Evolutionary conservation across 2,329 filamentous ascomycete species (phyloP).

Genomic region (Penicillium expansum): DNA sequence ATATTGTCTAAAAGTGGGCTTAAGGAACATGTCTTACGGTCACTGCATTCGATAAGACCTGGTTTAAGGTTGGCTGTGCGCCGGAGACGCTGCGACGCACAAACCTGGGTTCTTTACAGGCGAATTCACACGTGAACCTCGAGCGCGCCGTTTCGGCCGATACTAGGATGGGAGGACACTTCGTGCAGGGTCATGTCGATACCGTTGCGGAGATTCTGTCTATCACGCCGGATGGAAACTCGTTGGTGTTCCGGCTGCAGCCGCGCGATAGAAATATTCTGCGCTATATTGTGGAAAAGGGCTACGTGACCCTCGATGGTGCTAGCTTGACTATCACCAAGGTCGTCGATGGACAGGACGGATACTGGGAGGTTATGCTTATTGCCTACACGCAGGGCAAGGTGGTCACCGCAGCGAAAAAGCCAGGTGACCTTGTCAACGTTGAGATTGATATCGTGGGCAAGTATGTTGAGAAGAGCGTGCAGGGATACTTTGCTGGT

Average conservation of each 20-base stretch:
- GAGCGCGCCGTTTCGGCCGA: conserved; percentile 88
- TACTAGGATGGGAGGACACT: conserved; percentile 96
- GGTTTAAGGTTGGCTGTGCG: conserved; percentile 89
- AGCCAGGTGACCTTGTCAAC: conserved; percentile 77
- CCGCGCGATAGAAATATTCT: conserved; percentile 68
- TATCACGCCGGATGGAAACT: conserved; percentile 80
- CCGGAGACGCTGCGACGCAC: conserved; percentile 95
- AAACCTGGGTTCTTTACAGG: conserved; percentile 74
- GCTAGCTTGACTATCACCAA: conserved; percentile 89
- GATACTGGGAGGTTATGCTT: conserved; percentile 94
- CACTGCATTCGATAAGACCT: conserved; percentile 61
- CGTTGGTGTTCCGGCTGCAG: conserved; percentile 78
- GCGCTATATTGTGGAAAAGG: conserved; percentile 92
- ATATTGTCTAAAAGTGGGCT: background rate
- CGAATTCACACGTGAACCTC: conserved; percentile 75
- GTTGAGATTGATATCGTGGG: conserved; percentile 87
- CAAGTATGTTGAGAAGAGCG: conserved; percentile 69
- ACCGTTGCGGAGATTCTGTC: conserved; percentile 73
- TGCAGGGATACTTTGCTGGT: conserved; percentile 69
- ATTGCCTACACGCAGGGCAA: conserved; percentile 95
- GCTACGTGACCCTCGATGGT: conserved; percentile 90
- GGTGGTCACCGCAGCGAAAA: conserved; percentile 77
- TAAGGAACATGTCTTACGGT: conserved; percentile 83
- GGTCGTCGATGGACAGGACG: conserved; percentile 74
- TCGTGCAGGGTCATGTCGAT: conserved; percentile 97